Percentiles rank a stretch among this genome's conserved stretches.
Conservation (phyloP, 805 yeast species). For the Lipomyces yamadae region DNA sequence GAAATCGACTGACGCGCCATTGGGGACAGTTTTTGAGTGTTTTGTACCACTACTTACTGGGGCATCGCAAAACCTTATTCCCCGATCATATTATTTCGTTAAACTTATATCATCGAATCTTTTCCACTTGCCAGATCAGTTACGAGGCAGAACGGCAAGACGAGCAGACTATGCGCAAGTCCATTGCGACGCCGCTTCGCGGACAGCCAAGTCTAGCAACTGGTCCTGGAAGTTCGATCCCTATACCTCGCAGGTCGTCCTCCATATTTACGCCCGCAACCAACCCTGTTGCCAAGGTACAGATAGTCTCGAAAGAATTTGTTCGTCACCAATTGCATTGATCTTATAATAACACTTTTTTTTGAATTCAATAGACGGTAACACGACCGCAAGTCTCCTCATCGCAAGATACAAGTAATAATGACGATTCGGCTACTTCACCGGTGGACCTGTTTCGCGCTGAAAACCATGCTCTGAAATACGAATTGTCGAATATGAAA, state of each 20-base stretch:
- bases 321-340: background rate
- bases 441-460: slow-evolving; percentile 31
- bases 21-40: background rate
- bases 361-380: slow-evolving; percentile 8
- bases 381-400: slow-evolving; percentile 22
- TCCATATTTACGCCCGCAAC: slow-evolving; percentile 23
- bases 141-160: background rate
- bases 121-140: background rate
- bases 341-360: background rate
- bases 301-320: background rate
- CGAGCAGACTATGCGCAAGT: slow-evolving; percentile 9
- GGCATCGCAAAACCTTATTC: background rate
- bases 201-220: slow-evolving; percentile 1
- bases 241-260: slow-evolving; percentile 29
- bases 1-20: no score
- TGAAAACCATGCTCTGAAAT: slow-evolving; percentile 43
- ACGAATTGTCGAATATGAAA: slow-evolving; percentile 48
- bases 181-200: slow-evolving; percentile 12
- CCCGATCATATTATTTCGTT: no score
- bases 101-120: no score
- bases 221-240: slow-evolving; percentile 29
- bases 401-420: background rate
- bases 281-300: slow-evolving; percentile 9
- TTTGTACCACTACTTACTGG: background rate
- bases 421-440: slow-evolving; percentile 1